Base-by-base conservation (phyloP, 129 eudicot species). In the Artemisia argyi region DNA sequence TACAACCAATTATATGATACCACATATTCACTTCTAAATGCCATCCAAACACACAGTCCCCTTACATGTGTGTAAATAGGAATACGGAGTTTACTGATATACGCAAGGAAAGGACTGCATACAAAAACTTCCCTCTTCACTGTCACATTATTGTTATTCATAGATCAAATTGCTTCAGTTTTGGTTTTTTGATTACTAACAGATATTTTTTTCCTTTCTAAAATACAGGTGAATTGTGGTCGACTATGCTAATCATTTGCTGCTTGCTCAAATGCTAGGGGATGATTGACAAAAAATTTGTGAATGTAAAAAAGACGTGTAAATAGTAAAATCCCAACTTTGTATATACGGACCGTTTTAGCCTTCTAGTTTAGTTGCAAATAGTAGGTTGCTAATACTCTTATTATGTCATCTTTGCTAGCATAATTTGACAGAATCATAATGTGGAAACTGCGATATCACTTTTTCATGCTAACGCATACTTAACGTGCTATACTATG, bases 181-280 rank as follows among this genome's bases (percentile, higher is more conserved):
- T 16, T 14, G 3, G 3, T 11, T 5, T 5, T 69, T 53, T 3
- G 24, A 58, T 72, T 11, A 13, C 26, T 59, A 0, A 19, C 8
- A 30, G 26, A 1, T 24, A 1, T 24, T 69, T 8, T 11, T 73
- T 47, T 35, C 53, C 53, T 51, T 63, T 63, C 42, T 52, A 44
- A 11, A 15, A 49, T 62, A 50, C 79, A 74, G 79, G 79, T 75
- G 58, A 65, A 42, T 54, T 42, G 79, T 4, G 50, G 79, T 74
- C 52, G 54, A 74, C 66, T 42, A 42, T 1, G 28, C 28, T 20
- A 14, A 3, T 59, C 76, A 57, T 3, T 22, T 26, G 19, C 48
- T 42, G 47, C 58, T 11, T 75, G 60, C 35, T 75, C 19, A 11
- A 74, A 74, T 20, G 72, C 54, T 64, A 9, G 3, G 26, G 73